Base-by-base conservation (phyloP, 176 grass and related monocot genomes). In the Ensete glaucum region DNA sequence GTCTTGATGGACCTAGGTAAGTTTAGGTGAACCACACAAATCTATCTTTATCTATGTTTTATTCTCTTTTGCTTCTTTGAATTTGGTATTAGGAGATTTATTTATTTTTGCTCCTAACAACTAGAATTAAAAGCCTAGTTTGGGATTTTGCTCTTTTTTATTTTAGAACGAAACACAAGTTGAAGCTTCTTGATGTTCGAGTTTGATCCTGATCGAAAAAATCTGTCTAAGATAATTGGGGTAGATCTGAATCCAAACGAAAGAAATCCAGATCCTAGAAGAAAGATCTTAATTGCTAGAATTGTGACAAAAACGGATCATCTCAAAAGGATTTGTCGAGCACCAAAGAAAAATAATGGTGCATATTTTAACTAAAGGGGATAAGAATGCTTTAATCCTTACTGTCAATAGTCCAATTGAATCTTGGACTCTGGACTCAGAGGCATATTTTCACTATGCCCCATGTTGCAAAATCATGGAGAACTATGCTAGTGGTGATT, bases 381-480 rank as follows among this genome's bases (percentile, higher is more conserved):
- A 73, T 50, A 11, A 73, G 19, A 34, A 73, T n/a, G 22, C 71
- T 50, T 11, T 73, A 27, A 17, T 58, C 55, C 16, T 58, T 6
- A 58, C 2, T 29, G 55, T 58, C 55, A 17, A 58, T 13, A 58
- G 55, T 58, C 55, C 55, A 58, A 58, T 58, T 19, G 10, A 73
- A 50, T 73, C 71, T n/a, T 73, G 71, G 22, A 50, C 11, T 73
- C 8, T 48, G 1, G 26, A 73, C 26, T 73, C 27, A 54, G 71
- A 34, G 15, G 5, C 71, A 48, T 73, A 20, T 53, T 73, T 73
- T 50, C 71, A 73, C 19, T 73, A 20, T 50, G n/a, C 71, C 71
- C 53, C 43, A 22, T n/a, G 23, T 69, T 69, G 29, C 29, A 34
- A 34, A 34, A 34, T 34, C 29, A 34, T 34, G 29, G 23, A 23